These are phyloP conservation scores for Alternaria viburni DNA, from an alignment of 2,329 filamentous ascomycete genomes.

Conservation along the genomic window DNA sequence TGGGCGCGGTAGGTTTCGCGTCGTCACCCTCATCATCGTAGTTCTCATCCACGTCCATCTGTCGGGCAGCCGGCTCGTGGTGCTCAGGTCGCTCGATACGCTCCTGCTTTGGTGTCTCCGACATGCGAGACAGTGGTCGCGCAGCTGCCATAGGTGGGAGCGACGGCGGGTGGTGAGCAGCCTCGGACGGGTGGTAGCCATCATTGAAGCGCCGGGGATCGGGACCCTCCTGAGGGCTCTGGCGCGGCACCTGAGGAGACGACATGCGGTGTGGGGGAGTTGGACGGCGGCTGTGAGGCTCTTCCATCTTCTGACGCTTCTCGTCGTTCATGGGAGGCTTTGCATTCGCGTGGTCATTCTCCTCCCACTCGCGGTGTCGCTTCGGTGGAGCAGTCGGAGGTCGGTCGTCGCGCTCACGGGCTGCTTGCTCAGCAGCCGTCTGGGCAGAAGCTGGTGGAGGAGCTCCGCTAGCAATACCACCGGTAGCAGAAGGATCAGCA, in stretches of 20 bases:
- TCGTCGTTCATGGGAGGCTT: conserved; percentile 86
- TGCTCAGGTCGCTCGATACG: conserved; percentile 51
- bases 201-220: conserved; percentile 70
- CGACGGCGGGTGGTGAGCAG: conserved; percentile 80
- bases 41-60: conserved; percentile 97
- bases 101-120: conserved; percentile 49
- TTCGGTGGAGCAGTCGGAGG: conserved; percentile 78
- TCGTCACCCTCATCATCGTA: conserved; percentile 96
- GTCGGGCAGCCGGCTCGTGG: conserved; percentile 85
- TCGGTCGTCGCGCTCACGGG: conserved; percentile 72
- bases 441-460: conserved; percentile 69
- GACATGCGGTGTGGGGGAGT: conserved; percentile 56
- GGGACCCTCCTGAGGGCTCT: conserved; percentile 72
- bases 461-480: conserved; percentile 71
- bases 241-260: conserved; percentile 69
- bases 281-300: conserved; percentile 75
- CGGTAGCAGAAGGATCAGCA: conserved; percentile 64
- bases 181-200: conserved; percentile 89
- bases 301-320: conserved; percentile 82
- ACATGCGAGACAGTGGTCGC: conserved; percentile 61
- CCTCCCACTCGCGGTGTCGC: conserved; percentile 90
- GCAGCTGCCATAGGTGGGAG: conserved; percentile 58
- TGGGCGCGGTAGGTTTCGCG: conserved; percentile 61
- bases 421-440: conserved; percentile 71
- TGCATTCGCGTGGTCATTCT: conserved; percentile 73